Evolutionary conservation across 768 basidiomycete genomes (phyloP), one percentile per base, ranked within the genome.

Genomic region (Flagelloscypha sp.): DNA sequence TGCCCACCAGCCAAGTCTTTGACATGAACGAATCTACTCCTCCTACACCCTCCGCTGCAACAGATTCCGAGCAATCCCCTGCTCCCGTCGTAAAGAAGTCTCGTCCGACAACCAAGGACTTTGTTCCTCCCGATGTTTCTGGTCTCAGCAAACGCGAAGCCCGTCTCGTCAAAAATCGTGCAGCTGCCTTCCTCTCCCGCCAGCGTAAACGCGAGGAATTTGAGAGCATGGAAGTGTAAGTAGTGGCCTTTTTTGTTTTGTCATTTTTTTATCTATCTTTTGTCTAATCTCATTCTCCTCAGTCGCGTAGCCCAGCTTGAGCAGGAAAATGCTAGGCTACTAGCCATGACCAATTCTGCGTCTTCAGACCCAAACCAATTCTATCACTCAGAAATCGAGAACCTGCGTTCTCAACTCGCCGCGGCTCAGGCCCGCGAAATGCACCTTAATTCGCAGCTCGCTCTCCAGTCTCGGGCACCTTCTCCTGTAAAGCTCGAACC

Each of bases 161-260:
- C 41, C 78, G 88, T 35, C 72, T 92, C 7, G 84, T 92, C 38
- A 92, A 92, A 69, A 92, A 92, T 62, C 74, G 88, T 38, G 88
- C 88, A 9, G 88, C 88, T 8, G 88, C 88, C 40, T 92, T 92
- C 65, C 79, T 92, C 53, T 83, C 79, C 60, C 70, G 88, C 55
- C 88, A 92, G 58, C 72, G 88, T 49, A 92, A 92, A 59, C 76
- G 88, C 37, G 88, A 92, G 61, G 87, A 90, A 62, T 92, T 88
- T 50, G 88, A 92, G 61, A 66, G 55, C 50, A 89, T 92, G 84
- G 88, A 90, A 68, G 61, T 83, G 85, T 89, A 63, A 63, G 83
- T 78, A 37, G 49, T 40, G 36, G 35, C 37, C 30, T 6, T 49
- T 37, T 29, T 32, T 41, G 39, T 32, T 38, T 45, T 48, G 39